phyloP scores from a whole-genome alignment of 192 early-diverging fungal species.

The Umbelopsis sp. region DNA sequence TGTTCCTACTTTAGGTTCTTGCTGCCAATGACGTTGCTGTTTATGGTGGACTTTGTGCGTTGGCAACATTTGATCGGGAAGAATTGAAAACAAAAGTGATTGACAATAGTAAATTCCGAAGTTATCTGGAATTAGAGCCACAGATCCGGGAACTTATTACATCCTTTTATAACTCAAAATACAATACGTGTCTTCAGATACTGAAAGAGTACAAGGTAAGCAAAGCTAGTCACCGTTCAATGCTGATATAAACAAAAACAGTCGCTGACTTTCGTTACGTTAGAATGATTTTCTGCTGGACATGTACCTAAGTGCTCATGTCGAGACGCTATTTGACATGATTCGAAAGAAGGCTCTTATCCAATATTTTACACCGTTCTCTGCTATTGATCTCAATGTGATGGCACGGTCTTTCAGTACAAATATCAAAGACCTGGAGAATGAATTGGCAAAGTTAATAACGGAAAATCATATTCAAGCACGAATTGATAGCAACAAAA shows the following conservation, averaged over 20 bases:
- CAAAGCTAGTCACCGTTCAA: not conserved
- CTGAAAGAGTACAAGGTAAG: constrained; percentile 71
- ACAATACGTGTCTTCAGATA: constrained; percentile 64
- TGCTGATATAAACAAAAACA: too few species aligned
- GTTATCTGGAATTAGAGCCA: constrained; percentile 84
- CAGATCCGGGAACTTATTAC: constrained; percentile 71
- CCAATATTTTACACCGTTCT: constrained; percentile 83
- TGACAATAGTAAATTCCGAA: constrained; percentile 74
- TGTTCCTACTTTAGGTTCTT: constrained; percentile 45
- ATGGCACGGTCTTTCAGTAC: constrained; percentile 80
- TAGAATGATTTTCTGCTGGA: constrained; percentile 66
- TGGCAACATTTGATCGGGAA: constrained; percentile 74
- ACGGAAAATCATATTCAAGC: constrained; percentile 70
- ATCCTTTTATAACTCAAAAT: constrained; percentile 79
- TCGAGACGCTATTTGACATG: constrained; percentile 66
- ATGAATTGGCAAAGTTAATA: constrained; percentile 71
- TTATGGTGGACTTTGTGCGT: constrained; percentile 76
- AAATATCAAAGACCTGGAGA: constrained; percentile 62
- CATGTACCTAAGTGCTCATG: constrained; percentile 70
- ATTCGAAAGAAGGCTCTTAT: constrained; percentile 79
- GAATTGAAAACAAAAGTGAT: constrained; percentile 74
- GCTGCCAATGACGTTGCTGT: constrained; percentile 83
- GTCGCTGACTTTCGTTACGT: too few species aligned
- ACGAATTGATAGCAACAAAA: constrained; percentile 85
- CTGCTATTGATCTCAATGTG: constrained; percentile 73